Evolutionary conservation across 345 rosid species (phyloP), one percentile per base, ranked within the genome.

Genomic region (Acer campestre): DNA sequence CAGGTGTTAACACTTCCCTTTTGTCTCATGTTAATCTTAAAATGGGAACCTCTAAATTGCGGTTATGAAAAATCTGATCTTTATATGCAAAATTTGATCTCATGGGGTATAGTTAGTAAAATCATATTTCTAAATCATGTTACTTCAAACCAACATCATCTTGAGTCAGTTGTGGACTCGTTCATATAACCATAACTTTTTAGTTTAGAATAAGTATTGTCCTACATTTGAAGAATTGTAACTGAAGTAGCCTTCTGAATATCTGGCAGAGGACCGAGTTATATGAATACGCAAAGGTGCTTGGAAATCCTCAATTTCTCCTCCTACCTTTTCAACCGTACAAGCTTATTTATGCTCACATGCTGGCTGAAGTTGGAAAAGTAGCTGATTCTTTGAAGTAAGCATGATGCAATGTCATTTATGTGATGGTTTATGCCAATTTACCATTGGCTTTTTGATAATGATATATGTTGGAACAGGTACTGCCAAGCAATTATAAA

Each of bases 301-400:
- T 90, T 63, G 99, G 99, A 72, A 96, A 96, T 86, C 86, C 99
- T 87, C 99, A 96, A 88, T 94, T 85, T 80, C 84, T 86, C 75
- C 79, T 96, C 86, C 88, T 82, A 67, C 93, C 97, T 23, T 94
- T 96, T 92, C 99, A 94, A 84, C 98, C 98, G 40, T 96, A 96
- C 79, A 96, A 94, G 85, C 74, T 96, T 79, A 78, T 96, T 69
- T 96, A 96, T 85, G 99, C 99, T 17, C 83, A 90, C 84, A 96
- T 96, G 99, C 88, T 96, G 78, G 97, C 94, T 77, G 99, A 96
- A 89, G 91, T 94, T 61, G 99, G 99, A 80, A 94, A 84, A 85
- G 85, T 94, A 80, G 85, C 97, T 13, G 91, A 88, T 72, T 94
- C 99, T 58, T 79, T 90, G 72, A 96, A 91, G 99, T 96, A 90